Conservation (phyloP, 331 rosid genomes). For the Ulmus americana region DNA sequence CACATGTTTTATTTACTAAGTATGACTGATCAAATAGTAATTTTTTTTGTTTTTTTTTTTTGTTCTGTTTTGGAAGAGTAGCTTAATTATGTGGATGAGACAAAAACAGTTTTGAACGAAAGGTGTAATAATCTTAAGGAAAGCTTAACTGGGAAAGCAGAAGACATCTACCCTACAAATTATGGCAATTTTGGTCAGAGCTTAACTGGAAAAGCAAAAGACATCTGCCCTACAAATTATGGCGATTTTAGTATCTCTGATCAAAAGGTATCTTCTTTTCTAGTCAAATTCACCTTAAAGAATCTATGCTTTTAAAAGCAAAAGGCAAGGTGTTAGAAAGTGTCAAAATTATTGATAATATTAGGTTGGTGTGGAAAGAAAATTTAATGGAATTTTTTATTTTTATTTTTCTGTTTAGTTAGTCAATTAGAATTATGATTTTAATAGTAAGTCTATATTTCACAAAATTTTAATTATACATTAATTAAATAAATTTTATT, state of each 20-base stretch:
- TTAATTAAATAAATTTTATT: no score
- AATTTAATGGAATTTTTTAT: neutral
- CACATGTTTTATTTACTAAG: neutral
- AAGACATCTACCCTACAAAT: no score
- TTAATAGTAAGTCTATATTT: no score
- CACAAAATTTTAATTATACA: no score
- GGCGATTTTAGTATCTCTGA: slow-evolving; percentile 21
- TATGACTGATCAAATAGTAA: neutral
- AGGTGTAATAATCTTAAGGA: slow-evolving; percentile 20
- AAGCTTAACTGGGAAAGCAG: slow-evolving; percentile 23
- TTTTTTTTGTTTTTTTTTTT: neutral
- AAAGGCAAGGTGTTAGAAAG: no score
- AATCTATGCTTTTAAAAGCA: no score
- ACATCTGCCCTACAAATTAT: slow-evolving; percentile 24
- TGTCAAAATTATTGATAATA: no score
- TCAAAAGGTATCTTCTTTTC: slow-evolving; percentile 30
- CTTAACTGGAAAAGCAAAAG: no score
- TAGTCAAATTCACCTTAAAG: neutral
- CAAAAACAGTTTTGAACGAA: slow-evolving; percentile 15
- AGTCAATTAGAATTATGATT: no score
- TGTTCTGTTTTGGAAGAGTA: slow-evolving; percentile 24
- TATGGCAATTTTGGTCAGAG: no score
- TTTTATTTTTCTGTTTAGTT: neutral
- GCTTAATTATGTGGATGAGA: slow-evolving; percentile 37
- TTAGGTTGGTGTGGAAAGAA: neutral